Conservation (phyloP, 441 rosid species). For the Breynia disticha region DNA sequence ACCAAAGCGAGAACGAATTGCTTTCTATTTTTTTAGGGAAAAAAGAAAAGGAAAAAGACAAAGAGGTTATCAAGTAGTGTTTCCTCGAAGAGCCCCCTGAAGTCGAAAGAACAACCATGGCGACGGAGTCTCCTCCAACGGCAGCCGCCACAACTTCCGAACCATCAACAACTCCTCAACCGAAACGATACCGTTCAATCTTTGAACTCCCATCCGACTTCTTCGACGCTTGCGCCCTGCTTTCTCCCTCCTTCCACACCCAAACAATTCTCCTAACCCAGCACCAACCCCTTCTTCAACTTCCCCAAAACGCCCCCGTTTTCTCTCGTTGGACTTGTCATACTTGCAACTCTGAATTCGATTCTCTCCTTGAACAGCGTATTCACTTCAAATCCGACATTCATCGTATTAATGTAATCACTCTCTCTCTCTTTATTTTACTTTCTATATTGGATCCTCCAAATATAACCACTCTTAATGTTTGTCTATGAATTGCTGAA, state of each 20-base stretch:
- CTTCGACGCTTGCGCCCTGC: constrained; percentile 54
- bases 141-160: constrained; percentile 11
- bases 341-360: constrained; percentile 71
- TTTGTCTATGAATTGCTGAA: constrained; percentile 7
- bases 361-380: constrained; percentile 83
- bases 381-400: constrained; percentile 84
- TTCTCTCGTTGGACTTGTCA: constrained; percentile 79
- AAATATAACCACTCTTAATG: too few relatives aligned
- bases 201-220: constrained; percentile 52
- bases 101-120: constrained; percentile 21
- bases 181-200: constrained; percentile 49
- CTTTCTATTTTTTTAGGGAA: too few relatives aligned
- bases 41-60: too few relatives aligned
- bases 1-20: too few relatives aligned
- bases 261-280: constrained; percentile 21
- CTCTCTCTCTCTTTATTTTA: not conserved
- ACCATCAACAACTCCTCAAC: constrained; percentile 10
- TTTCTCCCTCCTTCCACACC: constrained; percentile 52
- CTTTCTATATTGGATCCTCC: not conserved
- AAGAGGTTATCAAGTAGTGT: too few relatives aligned
- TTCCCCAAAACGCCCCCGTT: constrained; percentile 18
- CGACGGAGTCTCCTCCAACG: constrained; percentile 17
- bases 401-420: constrained; percentile 78
- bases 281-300: constrained; percentile 10
- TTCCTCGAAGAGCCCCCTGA: too few relatives aligned